These are phyloP conservation scores for Neckera pumila DNA, from an alignment of 225 moss, liverwort and hornwort species.

Conservation along the genomic window DNA sequence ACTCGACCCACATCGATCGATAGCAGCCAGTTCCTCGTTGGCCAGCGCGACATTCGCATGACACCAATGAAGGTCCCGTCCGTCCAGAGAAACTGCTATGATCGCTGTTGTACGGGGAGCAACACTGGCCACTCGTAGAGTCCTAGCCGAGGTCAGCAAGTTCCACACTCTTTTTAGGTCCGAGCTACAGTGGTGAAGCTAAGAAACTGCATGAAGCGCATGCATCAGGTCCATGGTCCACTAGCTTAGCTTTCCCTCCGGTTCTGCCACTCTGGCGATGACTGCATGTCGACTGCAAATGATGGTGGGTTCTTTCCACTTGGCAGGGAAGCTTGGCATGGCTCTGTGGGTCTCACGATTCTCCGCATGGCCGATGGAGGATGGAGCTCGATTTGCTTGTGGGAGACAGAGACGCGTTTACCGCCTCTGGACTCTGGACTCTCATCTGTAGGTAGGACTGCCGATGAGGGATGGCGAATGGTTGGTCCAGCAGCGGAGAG, in stretches of 20 bases:
- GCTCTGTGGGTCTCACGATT: neutral
- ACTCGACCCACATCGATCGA: neutral
- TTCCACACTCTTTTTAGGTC: too few species aligned
- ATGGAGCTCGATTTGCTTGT: neutral
- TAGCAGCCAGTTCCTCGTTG: neutral
- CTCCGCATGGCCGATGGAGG: neutral
- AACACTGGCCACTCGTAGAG: neutral
- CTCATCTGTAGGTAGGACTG: too few species aligned
- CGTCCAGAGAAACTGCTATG: neutral
- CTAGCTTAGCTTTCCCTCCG: neutral
- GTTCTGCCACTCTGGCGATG: neutral
- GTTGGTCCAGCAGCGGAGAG: neutral
- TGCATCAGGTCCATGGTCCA: neutral
- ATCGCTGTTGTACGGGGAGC: neutral
- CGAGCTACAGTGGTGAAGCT: too few species aligned
- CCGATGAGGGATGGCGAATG: neutral
- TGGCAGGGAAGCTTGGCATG: neutral
- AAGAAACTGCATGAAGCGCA: too few species aligned
- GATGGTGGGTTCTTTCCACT: neutral
- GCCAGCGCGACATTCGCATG: neutral
- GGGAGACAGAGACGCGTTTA: neutral
- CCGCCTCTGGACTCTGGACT: too few species aligned
- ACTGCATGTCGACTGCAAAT: neutral
- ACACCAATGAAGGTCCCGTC: neutral
- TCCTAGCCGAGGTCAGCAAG: neutral